Evolutionary conservation across 305 asterid species (phyloP).

Genomic region (Fraxinus platypoda): DNA sequence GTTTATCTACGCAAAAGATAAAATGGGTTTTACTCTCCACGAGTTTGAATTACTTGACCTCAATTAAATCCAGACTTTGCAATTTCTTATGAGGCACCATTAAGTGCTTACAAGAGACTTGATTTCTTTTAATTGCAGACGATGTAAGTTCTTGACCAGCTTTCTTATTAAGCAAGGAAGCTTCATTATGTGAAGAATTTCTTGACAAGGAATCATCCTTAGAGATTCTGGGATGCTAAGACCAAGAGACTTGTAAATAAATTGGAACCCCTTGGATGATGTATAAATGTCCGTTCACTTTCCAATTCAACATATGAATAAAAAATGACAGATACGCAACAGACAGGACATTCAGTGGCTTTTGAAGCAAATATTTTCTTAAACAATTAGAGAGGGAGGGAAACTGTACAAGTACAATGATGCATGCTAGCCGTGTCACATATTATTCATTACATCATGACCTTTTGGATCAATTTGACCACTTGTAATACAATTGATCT

Average conservation of each 20-base stretch:
- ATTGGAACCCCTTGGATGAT: neutral
- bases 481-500: neutral
- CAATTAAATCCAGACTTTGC: neutral
- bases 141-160: neutral
- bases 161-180: slow-evolving; percentile 19
- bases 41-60: neutral
- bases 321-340: neutral
- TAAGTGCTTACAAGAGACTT: neutral
- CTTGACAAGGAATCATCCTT: neutral
- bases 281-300: neutral
- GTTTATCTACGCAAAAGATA: neutral
- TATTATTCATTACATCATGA: neutral
- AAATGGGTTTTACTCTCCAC: slow-evolving; percentile 5
- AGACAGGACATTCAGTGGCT: slow-evolving; percentile 5
- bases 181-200: slow-evolving; percentile 5
- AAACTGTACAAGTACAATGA: neutral
- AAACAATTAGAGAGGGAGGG: neutral
- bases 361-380: slow-evolving; percentile 2
- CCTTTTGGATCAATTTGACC: neutral
- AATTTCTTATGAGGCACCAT: neutral
- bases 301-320: neutral
- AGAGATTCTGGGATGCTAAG: slow-evolving; percentile 8
- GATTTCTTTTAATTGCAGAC: slow-evolving; percentile 18
- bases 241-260: slow-evolving; percentile 5
- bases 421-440: neutral